Evolutionary conservation across 805 yeast species (phyloP).

Genomic region (Komagataella mondaviorum): DNA sequence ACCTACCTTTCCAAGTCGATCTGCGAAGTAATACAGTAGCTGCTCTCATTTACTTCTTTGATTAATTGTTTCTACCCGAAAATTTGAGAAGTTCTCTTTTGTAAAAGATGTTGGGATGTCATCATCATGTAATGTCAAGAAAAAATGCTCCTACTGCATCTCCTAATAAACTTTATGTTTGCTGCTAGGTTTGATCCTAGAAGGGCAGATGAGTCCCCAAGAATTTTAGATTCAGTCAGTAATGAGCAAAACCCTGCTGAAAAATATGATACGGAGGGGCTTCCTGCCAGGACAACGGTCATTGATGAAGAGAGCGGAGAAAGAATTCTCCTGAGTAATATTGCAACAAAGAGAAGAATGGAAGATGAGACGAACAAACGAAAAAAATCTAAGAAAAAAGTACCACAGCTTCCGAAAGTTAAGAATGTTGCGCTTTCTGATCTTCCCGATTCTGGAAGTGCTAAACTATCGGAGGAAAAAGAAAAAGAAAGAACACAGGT

Average conservation of each 20-base stretch:
- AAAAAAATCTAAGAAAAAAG: neutral
- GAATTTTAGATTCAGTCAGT: neutral
- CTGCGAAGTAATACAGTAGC: constrained; percentile 28
- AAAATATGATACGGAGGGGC: neutral
- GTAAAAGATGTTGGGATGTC: neutral
- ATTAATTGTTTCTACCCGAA: neutral
- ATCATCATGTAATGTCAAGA: neutral
- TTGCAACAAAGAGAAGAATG: neutral
- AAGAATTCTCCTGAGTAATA: neutral
- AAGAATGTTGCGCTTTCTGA: constrained; percentile 9
- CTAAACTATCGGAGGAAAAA: constrained; percentile 3
- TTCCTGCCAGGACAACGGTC: neutral
- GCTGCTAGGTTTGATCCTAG: neutral
- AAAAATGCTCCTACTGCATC: neutral
- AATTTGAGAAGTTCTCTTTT: neutral
- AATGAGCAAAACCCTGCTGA: neutral
- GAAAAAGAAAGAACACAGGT: constrained; percentile 5
- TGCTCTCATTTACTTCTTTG: constrained; percentile 20
- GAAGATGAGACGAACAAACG: neutral
- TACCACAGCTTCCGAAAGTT: constrained; percentile 3
- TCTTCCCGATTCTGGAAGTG: constrained; percentile 8
- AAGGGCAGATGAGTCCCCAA: neutral
- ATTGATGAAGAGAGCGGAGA: neutral
- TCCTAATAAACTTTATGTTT: neutral
- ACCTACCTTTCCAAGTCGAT: constrained; percentile 45